Base-by-base conservation (phyloP, 1,284 basidiomycete genomes). In the Trichosporon sp. region DNA sequence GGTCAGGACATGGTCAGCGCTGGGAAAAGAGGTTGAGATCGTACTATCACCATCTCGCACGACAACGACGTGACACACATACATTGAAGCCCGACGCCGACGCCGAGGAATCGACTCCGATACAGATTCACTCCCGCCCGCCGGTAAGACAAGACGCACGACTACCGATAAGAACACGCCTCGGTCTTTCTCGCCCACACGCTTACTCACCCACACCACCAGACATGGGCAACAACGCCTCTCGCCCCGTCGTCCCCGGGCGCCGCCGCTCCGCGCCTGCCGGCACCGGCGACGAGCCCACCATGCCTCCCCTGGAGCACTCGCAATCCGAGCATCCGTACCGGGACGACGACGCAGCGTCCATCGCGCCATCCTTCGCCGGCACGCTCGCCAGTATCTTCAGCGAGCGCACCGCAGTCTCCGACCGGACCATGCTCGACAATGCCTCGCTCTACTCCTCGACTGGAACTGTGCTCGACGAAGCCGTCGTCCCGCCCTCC, bases 381-480 rank as follows among this genome's bases (percentile, higher is more conserved):
- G 51, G 59, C 32, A 14, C 59, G 14, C 32, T 16, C 14, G 31
- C 14, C 19, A 54, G 51, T 16, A 54, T 26, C 19, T 54, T 54
- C 51, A 54, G 51, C 51, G 51, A 54, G 19, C 51, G 51, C 19
- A 54, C 51, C 7, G 51, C 51, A 16, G 31, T 35, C 12, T 63
- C 59, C 5, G 59, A 63, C 14, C 59, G 59, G 3, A 63, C 59
- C 7, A 14, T 63, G 12, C 4, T 35, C 16, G 59, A 63, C 59
- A 63, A 32, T 16, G 59, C 59, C 3, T 63, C 59, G 14, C 59
- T 63, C 11, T 63, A 63, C 59, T 63, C 59, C 3, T 26, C 59
- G 32, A 63, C 59, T 14, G 59, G 59, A 14, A 63, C 59, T 8
- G 59, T 63, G 12, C 59, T 63, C 10, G 59, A 63, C 32, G 59